A percentile compares a stretch with the other conserved stretches of the same genome.
Conservation (phyloP, 2,329 filamentous ascomycete genomes). For the Aspergillus ruber region DNA sequence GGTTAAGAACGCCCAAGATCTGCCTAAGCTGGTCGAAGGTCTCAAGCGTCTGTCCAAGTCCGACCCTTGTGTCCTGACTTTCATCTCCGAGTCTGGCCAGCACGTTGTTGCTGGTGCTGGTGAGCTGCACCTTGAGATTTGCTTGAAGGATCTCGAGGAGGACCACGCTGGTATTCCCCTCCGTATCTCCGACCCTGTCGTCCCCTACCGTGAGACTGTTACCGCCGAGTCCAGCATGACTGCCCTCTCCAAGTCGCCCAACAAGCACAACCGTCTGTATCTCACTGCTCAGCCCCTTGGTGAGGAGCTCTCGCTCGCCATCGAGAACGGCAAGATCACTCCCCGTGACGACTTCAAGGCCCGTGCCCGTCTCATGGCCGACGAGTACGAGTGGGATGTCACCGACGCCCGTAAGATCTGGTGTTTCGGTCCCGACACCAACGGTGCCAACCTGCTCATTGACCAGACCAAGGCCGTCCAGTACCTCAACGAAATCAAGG, state of each 20-base stretch:
- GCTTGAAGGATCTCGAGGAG: slow-evolving; percentile 99
- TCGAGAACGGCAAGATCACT: slow-evolving; percentile 84
- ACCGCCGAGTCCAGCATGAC: slow-evolving; percentile 78
- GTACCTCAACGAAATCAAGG: slow-evolving; percentile 99
- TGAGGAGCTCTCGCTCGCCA: slow-evolving; percentile 85
- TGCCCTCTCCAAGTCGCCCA: slow-evolving; percentile 97
- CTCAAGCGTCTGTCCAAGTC: slow-evolving; percentile 99
- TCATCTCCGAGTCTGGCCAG: slow-evolving; percentile 87
- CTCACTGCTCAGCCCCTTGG: slow-evolving; percentile 83
- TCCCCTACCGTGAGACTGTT: slow-evolving; percentile 98
- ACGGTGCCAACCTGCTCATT: slow-evolving; percentile 93
- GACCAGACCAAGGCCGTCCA: slow-evolving; percentile 99
- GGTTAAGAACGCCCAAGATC: slow-evolving; percentile 99
- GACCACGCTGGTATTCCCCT: slow-evolving; percentile 98
- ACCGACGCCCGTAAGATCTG: slow-evolving; percentile 99
- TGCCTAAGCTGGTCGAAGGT: slow-evolving; percentile 99
- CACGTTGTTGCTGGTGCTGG: slow-evolving; percentile 98
- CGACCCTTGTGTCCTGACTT: slow-evolving; percentile 92
- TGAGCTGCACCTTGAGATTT: slow-evolving; percentile 99
- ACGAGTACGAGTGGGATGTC: slow-evolving; percentile 98
- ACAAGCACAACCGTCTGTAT: slow-evolving; percentile 99
- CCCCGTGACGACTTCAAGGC: slow-evolving; percentile 99
- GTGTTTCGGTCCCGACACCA: slow-evolving; percentile 98
- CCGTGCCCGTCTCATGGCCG: slow-evolving; percentile 90
- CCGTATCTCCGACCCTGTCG: slow-evolving; percentile 95